Evolutionary conservation across 768 basidiomycete species (phyloP).

Genomic region (Lactarius akahatsu): DNA sequence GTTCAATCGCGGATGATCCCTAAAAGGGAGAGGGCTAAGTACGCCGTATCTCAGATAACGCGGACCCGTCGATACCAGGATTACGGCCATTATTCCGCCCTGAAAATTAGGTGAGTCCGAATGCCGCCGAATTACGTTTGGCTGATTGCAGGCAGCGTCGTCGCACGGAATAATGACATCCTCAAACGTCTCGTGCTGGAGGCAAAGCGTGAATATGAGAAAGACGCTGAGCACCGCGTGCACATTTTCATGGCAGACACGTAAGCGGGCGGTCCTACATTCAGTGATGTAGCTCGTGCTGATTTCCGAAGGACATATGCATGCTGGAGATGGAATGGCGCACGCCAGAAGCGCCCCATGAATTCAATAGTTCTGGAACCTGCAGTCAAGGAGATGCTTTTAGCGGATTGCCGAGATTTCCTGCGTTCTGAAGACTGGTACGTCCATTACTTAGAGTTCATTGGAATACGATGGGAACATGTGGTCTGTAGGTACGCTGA

Average conservation of each 20-base stretch:
- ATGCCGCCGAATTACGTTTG: slow-evolving; percentile 29
- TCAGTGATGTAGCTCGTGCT: slow-evolving; percentile 24
- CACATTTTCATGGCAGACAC: slow-evolving; percentile 88
- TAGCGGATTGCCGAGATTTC: slow-evolving; percentile 85
- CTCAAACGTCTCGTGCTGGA: slow-evolving; percentile 84
- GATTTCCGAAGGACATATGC: slow-evolving; percentile 53
- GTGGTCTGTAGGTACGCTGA: slow-evolving; percentile 73
- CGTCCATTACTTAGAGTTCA: slow-evolving; percentile 36
- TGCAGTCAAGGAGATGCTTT: slow-evolving; percentile 87
- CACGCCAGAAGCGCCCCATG: slow-evolving; percentile 86
- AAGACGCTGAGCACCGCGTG: slow-evolving; percentile 87
- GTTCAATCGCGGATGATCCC: slow-evolving; percentile 32
- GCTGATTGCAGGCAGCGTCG: slow-evolving; percentile 53
- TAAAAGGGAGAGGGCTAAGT: slow-evolving; percentile 21
- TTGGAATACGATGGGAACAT: slow-evolving; percentile 17
- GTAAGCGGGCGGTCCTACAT: slow-evolving; percentile 48
- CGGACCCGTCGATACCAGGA: slow-evolving; percentile 75
- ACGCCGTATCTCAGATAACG: slow-evolving; percentile 56
- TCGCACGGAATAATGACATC: slow-evolving; percentile 85
- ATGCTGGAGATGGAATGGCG: slow-evolving; percentile 87
- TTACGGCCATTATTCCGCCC: slow-evolving; percentile 66
- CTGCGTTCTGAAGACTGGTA: slow-evolving; percentile 82
- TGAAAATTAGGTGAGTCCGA: slow-evolving; percentile 70
- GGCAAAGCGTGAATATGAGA: slow-evolving; percentile 86
- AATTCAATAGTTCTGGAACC: slow-evolving; percentile 90